These are phyloP conservation scores for Leccinum sublutescens DNA, from an alignment of 768 basidiomycete genomes.

Conservation along the genomic window DNA sequence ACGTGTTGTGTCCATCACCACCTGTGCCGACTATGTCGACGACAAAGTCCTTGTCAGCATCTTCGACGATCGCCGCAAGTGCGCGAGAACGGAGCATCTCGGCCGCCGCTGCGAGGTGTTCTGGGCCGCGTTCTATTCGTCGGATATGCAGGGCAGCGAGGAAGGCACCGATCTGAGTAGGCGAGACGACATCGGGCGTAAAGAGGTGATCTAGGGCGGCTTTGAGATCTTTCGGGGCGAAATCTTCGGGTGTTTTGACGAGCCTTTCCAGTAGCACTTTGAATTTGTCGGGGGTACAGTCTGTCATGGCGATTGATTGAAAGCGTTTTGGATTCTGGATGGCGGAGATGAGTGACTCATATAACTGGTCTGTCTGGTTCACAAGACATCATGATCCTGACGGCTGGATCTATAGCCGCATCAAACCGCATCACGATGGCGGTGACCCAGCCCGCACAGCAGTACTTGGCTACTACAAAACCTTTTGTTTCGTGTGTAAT, in stretches of 20 bases:
- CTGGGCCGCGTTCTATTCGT: constrained; percentile 26
- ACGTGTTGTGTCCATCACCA: constrained; percentile 93
- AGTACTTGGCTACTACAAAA: background rate
- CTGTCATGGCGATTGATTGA: constrained; percentile 18
- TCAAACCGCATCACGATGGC: background rate
- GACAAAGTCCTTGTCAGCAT: constrained; percentile 65
- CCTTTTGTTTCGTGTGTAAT: background rate
- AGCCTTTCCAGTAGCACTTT: constrained; percentile 75
- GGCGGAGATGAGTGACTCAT: background rate
- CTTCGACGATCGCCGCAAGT: constrained; percentile 36
- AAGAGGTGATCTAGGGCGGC: constrained; percentile 73
- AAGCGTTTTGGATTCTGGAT: background rate
- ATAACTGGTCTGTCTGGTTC: background rate
- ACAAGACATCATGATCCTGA: background rate
- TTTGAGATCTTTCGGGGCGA: constrained; percentile 73
- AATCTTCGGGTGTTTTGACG: constrained; percentile 77
- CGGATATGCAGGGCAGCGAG: constrained; percentile 82
- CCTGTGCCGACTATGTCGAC: constrained; percentile 47
- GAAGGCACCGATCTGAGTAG: constrained; percentile 86
- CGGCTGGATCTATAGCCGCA: background rate
- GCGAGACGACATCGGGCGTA: constrained; percentile 58
- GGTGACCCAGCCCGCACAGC: no score
- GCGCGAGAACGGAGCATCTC: no score
- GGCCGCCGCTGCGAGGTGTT: no score
- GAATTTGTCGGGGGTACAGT: constrained; percentile 55